phyloP scores from a whole-genome alignment of 169 alveolate genomes.

The Blepharisma undulans region DNA sequence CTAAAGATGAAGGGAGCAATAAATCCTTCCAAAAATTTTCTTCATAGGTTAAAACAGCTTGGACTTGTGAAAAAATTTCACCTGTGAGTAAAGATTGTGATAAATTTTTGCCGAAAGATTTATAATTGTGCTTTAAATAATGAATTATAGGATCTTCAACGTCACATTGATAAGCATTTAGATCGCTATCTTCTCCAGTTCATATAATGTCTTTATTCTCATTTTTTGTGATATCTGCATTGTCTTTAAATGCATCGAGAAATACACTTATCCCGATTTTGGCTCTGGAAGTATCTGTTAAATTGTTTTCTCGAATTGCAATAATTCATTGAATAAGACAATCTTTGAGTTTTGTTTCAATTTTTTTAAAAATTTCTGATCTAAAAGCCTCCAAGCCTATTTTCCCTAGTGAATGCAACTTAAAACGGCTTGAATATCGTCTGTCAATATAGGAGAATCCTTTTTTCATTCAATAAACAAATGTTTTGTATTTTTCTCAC shows the following conservation, averaged over 20 bases:
- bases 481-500: background rate
- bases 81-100: background rate
- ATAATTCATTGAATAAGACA: background rate
- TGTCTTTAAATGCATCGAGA: background rate
- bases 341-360: background rate
- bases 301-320: background rate
- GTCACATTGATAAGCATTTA: background rate
- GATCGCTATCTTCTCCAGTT: background rate
- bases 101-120: background rate
- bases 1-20: background rate
- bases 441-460: background rate
- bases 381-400: background rate
- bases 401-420: background rate
- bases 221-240: background rate
- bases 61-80: background rate
- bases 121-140: background rate
- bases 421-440: background rate
- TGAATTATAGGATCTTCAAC: background rate
- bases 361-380: background rate
- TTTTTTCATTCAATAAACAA: background rate
- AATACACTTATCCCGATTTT: background rate
- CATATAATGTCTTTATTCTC: background rate
- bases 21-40: background rate
- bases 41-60: background rate
- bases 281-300: background rate